Percentiles rank a stretch among this genome's conserved stretches.
Conservation (phyloP, 2,329 filamentous ascomycete species). For the Cladorrhinum sp. region DNA sequence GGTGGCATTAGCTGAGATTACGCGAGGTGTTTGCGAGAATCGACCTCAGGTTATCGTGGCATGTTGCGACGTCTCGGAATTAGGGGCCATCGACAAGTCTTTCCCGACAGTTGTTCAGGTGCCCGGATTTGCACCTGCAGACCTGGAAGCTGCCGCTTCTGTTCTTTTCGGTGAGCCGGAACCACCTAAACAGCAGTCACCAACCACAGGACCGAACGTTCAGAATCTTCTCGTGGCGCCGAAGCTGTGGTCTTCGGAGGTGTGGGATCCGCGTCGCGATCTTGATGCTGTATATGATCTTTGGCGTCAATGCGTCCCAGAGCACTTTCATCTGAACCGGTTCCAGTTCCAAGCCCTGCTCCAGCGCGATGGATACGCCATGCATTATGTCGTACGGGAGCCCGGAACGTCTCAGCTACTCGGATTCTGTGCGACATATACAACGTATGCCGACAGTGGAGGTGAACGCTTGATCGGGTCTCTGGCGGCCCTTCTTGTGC, state of each 20-base stretch:
- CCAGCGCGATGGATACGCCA: conserved; percentile 52
- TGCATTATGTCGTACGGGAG: conserved; percentile 56
- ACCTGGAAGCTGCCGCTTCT: conserved; percentile 50
- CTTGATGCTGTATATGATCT: conserved; percentile 42
- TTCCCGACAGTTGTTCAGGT: conserved; percentile 54
- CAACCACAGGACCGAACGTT: conserved; percentile 24
- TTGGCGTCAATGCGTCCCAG: conserved; percentile 46
- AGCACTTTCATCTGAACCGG: conserved; percentile 45
- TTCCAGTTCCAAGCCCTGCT: conserved; percentile 46
- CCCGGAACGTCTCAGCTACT: conserved; percentile 42
- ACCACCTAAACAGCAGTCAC: neutral
- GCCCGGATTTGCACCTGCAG: conserved; percentile 44
- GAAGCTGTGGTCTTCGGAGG: conserved; percentile 41
- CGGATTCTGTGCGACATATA: conserved; percentile 60
- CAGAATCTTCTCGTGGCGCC: conserved; percentile 34
- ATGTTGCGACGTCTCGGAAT: conserved; percentile 45
- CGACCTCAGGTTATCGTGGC: conserved; percentile 52
- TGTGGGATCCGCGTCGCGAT: conserved; percentile 41
- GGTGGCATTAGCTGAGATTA: conserved; percentile 47
- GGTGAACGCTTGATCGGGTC: conserved; percentile 54
- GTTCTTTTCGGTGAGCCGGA: conserved; percentile 46
- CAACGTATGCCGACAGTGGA: conserved; percentile 53
- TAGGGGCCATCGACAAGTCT: conserved; percentile 37
- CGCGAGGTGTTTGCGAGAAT: conserved; percentile 43
- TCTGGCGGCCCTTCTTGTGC: conserved; percentile 53